Conservation (phyloP, 306 rosid genomes). For the Corylus avellana region DNA sequence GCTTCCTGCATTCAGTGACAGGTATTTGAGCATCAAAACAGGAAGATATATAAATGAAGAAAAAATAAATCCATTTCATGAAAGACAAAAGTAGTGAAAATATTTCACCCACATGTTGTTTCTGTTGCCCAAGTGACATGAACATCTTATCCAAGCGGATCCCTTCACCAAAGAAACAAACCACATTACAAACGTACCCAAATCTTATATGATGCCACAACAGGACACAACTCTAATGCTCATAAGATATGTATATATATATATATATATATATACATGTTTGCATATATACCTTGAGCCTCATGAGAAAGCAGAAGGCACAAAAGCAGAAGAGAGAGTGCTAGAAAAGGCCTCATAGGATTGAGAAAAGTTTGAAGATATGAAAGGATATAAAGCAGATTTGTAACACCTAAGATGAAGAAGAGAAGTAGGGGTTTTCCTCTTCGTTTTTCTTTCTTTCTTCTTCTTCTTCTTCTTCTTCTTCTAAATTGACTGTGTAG, state of each 20-base stretch:
- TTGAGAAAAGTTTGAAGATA: conserved; percentile 12
- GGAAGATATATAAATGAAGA: conserved; percentile 8
- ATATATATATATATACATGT: no score
- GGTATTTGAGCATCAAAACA: conserved; percentile 5
- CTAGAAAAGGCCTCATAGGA: conserved; percentile 56
- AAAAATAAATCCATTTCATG: background rate
- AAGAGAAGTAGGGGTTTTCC: conserved; percentile 13
- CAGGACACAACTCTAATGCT: conserved; percentile 5
- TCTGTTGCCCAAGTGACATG: conserved; percentile 32
- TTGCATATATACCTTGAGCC: conserved; percentile 53
- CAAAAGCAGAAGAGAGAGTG: conserved; percentile 57
- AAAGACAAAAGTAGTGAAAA: background rate
- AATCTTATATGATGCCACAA: background rate
- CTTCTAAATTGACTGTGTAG: conserved; percentile 15
- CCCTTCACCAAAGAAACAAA: conserved; percentile 45
- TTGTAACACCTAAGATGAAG: conserved; percentile 12
- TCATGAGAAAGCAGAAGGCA: conserved; percentile 45
- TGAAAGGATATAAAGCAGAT: background rate
- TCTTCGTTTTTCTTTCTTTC: conserved; percentile 13
- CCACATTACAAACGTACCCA: conserved; percentile 19
- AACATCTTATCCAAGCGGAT: conserved; percentile 61
- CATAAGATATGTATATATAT: background rate
- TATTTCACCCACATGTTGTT: conserved; percentile 42
- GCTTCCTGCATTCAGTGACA: conserved; percentile 37
- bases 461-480: background rate